These are phyloP conservation scores for Aspergillus carlsbadensis DNA, from an alignment of 495 filamentous ascomycete genomes.

Conservation along the genomic window DNA sequence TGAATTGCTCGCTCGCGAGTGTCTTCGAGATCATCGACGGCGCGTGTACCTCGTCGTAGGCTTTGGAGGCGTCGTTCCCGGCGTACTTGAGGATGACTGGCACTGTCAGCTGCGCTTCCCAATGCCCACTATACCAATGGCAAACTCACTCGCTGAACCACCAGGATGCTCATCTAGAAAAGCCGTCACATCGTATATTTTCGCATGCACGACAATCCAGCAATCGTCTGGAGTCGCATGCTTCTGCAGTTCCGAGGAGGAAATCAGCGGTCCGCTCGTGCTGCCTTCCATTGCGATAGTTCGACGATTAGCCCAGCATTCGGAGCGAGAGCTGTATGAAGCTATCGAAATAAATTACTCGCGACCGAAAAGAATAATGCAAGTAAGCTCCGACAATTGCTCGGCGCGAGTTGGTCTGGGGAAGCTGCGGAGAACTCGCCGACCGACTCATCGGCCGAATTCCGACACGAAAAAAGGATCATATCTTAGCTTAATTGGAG, in stretches of 20 bases:
- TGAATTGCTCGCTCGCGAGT: neutral
- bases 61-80: conserved; percentile 58
- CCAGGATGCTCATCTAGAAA: conserved; percentile 63
- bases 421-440: neutral
- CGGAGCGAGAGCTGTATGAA: neutral
- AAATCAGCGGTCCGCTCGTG: neutral
- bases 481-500: neutral
- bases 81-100: conserved; percentile 37
- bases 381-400: neutral
- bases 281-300: conserved; percentile 1
- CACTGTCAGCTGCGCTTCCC: neutral
- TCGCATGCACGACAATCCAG: conserved; percentile 82
- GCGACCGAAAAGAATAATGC: neutral
- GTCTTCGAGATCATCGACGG: conserved; percentile 23
- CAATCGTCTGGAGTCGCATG: conserved; percentile 54
- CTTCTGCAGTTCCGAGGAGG: neutral
- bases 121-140: neutral
- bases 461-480: neutral
- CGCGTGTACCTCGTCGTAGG: conserved; percentile 58
- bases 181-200: conserved; percentile 81
- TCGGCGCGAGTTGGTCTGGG: neutral
- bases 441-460: neutral
- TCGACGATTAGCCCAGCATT: too few relatives aligned
- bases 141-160: conserved; percentile 35
- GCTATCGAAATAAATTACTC: too few relatives aligned